Conservation (phyloP, 2,329 filamentous ascomycete genomes). For the Colletotrichum sp. region DNA sequence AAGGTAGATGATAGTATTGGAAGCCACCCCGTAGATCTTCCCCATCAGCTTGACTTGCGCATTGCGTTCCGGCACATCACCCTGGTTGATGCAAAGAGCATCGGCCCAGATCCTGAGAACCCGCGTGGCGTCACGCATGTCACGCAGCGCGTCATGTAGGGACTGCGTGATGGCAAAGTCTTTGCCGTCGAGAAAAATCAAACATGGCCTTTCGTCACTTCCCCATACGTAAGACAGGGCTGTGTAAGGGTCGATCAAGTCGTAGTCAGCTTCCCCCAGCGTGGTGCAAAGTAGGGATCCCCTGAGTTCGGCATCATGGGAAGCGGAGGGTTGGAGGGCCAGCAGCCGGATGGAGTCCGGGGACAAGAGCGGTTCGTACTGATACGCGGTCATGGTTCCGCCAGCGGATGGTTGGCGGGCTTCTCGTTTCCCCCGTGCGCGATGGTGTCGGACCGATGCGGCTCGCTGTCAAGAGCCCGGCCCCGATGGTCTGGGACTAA, state of each 20-base stretch:
- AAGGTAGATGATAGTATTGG: slow-evolving; percentile 7
- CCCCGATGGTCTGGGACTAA: background rate
- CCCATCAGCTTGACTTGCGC: slow-evolving; percentile 33
- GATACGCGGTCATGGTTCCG: background rate
- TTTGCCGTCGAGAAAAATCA: slow-evolving; percentile 20
- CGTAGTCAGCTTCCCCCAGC: background rate
- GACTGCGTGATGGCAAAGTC: background rate
- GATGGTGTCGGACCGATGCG: background rate
- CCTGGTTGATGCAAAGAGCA: slow-evolving; percentile 37
- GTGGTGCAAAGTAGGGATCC: slow-evolving; percentile 13
- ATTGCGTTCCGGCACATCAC: slow-evolving; percentile 26
- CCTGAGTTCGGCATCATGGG: background rate
- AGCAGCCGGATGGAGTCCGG: background rate
- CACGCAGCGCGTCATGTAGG: slow-evolving; percentile 33
- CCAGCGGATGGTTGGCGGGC: background rate
- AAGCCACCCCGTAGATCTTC: slow-evolving; percentile 28
- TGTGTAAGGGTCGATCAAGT: slow-evolving; percentile 8
- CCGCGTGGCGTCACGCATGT: slow-evolving; percentile 41
- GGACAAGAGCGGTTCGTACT: slow-evolving; percentile 3
- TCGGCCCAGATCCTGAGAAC: slow-evolving; percentile 30
- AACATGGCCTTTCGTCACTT: background rate
- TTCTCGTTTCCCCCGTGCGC: background rate
- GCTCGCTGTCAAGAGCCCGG: background rate
- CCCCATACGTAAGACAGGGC: slow-evolving; percentile 32
- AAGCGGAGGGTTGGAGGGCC: background rate